Evolutionary conservation across 1,284 basidiomycete species (phyloP).

Genomic region (Cyathus olla): DNA sequence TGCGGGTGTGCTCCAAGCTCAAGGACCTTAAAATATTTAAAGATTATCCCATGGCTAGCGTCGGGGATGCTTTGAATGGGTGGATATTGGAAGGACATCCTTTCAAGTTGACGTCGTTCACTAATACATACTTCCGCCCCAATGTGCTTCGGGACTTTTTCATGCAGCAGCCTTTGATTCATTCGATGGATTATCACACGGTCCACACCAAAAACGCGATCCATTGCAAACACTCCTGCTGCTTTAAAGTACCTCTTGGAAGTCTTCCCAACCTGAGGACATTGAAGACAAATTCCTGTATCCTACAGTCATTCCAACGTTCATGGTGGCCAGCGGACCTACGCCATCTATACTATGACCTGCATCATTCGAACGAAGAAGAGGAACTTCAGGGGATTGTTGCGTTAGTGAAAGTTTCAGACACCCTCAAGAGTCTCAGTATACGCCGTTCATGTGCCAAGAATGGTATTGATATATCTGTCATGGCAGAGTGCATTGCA

Average conservation of each 20-base stretch:
- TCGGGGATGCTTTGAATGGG: conserved; percentile 13
- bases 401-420: conserved; percentile 12
- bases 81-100: conserved; percentile 25
- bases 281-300: conserved; percentile 14
- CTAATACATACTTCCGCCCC: conserved; percentile 23
- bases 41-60: conserved; percentile 4
- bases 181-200: conserved; percentile 11
- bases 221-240: neutral
- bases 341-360: conserved; percentile 17
- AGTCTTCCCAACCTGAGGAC: conserved; percentile 11
- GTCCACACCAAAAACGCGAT: conserved; percentile 5
- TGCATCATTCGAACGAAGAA: conserved; percentile 13
- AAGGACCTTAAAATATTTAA: conserved; percentile 14
- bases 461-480: conserved; percentile 17
- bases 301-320: conserved; percentile 15
- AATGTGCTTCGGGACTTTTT: conserved; percentile 17
- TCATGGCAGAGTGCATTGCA: conserved; percentile 18
- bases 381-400: conserved; percentile 22
- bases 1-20: conserved; percentile 18
- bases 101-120: conserved; percentile 23
- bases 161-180: conserved; percentile 14
- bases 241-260: conserved; percentile 2
- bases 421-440: conserved; percentile 22
- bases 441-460: conserved; percentile 12
- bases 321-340: conserved; percentile 10